phyloP scores from a whole-genome alignment of 176 grass and related monocot species.

The Alloteropsis semialata region DNA sequence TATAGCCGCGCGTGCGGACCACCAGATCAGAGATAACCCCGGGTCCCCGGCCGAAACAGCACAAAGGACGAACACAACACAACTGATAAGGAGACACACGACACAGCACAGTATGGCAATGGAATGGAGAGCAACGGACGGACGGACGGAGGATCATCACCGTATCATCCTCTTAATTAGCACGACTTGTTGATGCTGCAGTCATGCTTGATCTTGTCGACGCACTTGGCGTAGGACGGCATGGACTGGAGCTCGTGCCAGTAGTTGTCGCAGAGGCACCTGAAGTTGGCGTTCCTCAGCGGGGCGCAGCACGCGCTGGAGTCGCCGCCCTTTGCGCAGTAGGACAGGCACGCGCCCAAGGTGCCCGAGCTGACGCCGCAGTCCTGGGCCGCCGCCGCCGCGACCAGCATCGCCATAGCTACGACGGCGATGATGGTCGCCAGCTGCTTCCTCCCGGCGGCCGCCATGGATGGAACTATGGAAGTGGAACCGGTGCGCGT shows the following conservation, averaged over 20 bases:
- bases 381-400: background rate
- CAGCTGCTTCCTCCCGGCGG: background rate
- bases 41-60: no score
- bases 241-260: background rate
- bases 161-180: no score
- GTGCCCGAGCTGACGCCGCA: background rate
- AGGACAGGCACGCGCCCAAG: constrained; percentile 7
- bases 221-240: background rate
- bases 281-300: constrained; percentile 20
- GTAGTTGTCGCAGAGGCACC: constrained; percentile 37
- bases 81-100: no score
- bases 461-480: constrained; percentile 7
- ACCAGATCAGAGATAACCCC: no score
- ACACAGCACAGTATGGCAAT: no score
- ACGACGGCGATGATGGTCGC: background rate
- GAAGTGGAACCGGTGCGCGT: background rate
- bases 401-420: no score
- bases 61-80: no score
- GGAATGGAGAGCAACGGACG: no score
- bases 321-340: background rate
- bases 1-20: no score
- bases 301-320: constrained; percentile 29
- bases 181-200: background rate
- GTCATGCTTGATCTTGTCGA: constrained; percentile 21
- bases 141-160: no score